A percentile compares a stretch with the other conserved stretches of the same genome.
phyloP scores from a whole-genome alignment of 352 stramenopile genomes.

The Globisporangium middletonii region DNA sequence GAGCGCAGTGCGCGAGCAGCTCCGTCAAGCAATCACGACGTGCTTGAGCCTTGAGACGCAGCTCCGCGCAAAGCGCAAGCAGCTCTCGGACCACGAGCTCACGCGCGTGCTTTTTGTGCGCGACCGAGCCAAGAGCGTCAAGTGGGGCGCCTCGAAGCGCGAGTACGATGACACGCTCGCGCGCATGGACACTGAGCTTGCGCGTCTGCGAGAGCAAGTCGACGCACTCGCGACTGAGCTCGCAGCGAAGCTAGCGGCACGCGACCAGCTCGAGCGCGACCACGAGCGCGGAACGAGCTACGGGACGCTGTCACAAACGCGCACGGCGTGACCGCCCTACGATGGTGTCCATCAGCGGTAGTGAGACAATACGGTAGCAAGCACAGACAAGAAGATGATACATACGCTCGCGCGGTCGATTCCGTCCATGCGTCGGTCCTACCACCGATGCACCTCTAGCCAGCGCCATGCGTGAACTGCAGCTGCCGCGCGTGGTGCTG shows the following conservation, averaged over 20 bases:
- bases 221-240: no score
- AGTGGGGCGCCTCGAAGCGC: conserved; percentile 56
- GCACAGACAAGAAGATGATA: no score
- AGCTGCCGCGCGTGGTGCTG: conserved; percentile 24
- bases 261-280: no score
- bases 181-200: background rate
- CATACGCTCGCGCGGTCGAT: no score
- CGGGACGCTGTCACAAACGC: no score
- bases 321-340: no score
- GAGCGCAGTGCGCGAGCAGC: conserved; percentile 16
- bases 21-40: conserved; percentile 12
- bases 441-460: background rate
- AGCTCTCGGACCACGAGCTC: conserved; percentile 39
- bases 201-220: no score
- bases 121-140: conserved; percentile 31
- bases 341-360: no score
- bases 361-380: no score
- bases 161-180: conserved; percentile 34
- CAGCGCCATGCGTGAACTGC: conserved; percentile 11
- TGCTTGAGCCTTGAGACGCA: conserved; percentile 29
- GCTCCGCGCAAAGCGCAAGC: conserved; percentile 24
- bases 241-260: no score
- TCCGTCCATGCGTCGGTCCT: no score
- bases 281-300: no score
- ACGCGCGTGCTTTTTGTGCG: conserved; percentile 39